phyloP scores from a whole-genome alignment of 2,329 filamentous ascomycete species.

The Talaromyces sp. region DNA sequence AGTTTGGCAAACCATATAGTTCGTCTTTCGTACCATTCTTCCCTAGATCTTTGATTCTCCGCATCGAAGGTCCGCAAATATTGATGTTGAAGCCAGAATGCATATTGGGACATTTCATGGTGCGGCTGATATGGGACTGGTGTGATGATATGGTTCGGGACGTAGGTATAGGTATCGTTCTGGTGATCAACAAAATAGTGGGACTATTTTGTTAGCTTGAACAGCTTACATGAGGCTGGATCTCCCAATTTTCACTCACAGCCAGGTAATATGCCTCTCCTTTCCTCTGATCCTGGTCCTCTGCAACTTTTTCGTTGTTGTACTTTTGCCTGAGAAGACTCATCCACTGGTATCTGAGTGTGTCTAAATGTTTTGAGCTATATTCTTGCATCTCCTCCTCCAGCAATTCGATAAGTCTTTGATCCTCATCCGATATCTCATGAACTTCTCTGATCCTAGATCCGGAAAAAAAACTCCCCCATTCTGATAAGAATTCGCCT shows the following conservation, averaged over 20 bases:
- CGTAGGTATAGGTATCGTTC: background rate
- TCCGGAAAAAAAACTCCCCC: too few species aligned
- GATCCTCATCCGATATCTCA: background rate
- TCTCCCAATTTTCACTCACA: too few species aligned
- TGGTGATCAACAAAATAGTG: background rate
- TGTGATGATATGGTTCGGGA: too few species aligned
- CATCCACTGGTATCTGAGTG: background rate
- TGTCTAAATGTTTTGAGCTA: background rate
- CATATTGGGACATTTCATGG: background rate
- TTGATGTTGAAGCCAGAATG: background rate
- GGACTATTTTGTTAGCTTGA: too few species aligned
- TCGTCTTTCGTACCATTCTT: background rate
- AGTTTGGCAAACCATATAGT: background rate
- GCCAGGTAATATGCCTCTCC: background rate
- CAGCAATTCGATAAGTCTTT: background rate
- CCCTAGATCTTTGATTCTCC: background rate
- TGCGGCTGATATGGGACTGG: too few species aligned
- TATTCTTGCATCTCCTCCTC: background rate
- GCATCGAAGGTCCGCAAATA: background rate
- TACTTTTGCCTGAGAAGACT: background rate
- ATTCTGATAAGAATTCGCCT: background rate
- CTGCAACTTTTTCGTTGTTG: background rate
- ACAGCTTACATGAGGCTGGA: too few species aligned
- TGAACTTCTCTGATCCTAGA: too few species aligned
- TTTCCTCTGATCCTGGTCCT: background rate